Percentiles rank a stretch among this genome's conserved stretches.
Evolutionary conservation across 2,329 filamentous ascomycete species (phyloP).

Genomic region (Didymella segeticola): DNA sequence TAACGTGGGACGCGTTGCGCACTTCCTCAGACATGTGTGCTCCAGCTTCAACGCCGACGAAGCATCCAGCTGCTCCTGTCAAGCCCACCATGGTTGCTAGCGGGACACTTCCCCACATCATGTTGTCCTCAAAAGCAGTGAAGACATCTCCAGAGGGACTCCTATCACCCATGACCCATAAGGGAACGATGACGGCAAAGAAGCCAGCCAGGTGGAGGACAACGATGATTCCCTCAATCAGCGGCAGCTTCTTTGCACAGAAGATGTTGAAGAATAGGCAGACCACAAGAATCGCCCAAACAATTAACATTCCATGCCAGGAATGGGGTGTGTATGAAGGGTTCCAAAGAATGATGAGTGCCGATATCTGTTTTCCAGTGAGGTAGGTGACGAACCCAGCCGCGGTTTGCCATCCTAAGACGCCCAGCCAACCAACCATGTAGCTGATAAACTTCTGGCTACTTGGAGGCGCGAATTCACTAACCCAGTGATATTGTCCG

Average conservation of each 20-base stretch:
- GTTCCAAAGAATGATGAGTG: conserved; percentile 46
- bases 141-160: conserved; percentile 27
- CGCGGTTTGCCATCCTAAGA: conserved; percentile 47
- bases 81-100: conserved; percentile 43
- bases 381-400: conserved; percentile 31
- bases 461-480: conserved; percentile 42
- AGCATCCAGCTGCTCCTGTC: conserved; percentile 33
- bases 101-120: conserved; percentile 44
- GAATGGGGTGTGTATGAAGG: conserved; percentile 46
- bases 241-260: conserved; percentile 47
- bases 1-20: conserved; percentile 28
- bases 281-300: conserved; percentile 33
- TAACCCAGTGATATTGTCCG: conserved; percentile 28
- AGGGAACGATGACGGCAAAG: conserved; percentile 47
- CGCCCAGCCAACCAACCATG: conserved; percentile 48
- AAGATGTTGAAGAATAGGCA: conserved; percentile 53
- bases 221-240: conserved; percentile 27
- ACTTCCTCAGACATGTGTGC: conserved; percentile 46
- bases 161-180: conserved; percentile 34
- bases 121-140: conserved; percentile 39
- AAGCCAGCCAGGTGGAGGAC: conserved; percentile 50
- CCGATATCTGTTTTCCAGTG: conserved; percentile 44
- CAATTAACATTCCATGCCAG: conserved; percentile 58
- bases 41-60: conserved; percentile 32
- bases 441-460: conserved; percentile 24